A percentile compares a stretch with the other conserved stretches of the same genome.
These are phyloP conservation scores for Ceratorhiza oryzae-sativae DNA, from an alignment of 1,284 basidiomycete genomes.

Conservation along the genomic window DNA sequence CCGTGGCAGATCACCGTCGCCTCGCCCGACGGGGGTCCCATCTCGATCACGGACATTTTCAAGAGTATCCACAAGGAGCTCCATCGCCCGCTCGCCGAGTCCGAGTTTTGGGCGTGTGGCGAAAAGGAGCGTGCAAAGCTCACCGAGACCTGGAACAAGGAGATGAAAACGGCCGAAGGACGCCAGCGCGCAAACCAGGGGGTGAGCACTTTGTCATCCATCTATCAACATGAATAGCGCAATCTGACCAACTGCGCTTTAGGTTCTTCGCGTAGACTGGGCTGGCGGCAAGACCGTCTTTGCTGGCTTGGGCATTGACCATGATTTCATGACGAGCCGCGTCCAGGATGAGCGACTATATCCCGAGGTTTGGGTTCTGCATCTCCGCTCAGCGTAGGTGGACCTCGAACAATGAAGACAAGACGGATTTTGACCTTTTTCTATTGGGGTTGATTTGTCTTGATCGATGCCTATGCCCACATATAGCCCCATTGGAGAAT, in stretches of 20 bases:
- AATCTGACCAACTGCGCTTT: background rate
- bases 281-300: conserved; percentile 7
- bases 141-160: conserved; percentile 29
- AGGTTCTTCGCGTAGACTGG: conserved; percentile 23
- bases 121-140: conserved; percentile 26
- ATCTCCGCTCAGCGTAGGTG: conserved; percentile 32
- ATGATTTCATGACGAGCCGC: conserved; percentile 17
- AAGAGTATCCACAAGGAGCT: conserved; percentile 19
- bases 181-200: conserved; percentile 5
- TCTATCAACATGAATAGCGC: background rate
- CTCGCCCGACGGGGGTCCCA: conserved; percentile 18
- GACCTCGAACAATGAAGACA: background rate
- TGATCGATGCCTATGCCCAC: background rate
- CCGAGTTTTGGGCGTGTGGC: conserved; percentile 27
- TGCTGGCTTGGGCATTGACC: conserved; percentile 9
- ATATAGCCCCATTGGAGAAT: background rate
- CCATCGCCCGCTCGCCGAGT: conserved; percentile 26
- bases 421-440: conserved; percentile 7
- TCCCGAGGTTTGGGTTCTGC: conserved; percentile 30
- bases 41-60: conserved; percentile 30
- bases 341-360: conserved; percentile 25
- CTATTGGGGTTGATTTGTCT: background rate
- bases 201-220: background rate
- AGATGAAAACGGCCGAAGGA: conserved; percentile 1
- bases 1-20: conserved; percentile 32